Percentiles rank a stretch among this genome's conserved stretches.
These are phyloP conservation scores for Hyphodiscus sp. DNA, from an alignment of 2,329 filamentous ascomycete species.

Conservation along the genomic window DNA sequence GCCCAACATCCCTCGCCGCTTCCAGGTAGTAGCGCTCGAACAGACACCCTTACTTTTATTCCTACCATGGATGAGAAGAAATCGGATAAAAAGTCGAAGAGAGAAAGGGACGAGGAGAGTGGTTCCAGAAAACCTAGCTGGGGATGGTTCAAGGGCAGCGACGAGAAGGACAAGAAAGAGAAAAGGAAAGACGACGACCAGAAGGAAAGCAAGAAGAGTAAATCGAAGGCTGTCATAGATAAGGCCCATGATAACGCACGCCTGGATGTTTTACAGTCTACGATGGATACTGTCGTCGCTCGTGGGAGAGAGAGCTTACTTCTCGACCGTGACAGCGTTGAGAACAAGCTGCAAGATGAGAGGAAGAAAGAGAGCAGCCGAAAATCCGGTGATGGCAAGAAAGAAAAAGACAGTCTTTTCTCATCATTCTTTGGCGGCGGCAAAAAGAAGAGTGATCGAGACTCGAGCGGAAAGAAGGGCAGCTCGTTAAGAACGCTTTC, in stretches of 20 bases:
- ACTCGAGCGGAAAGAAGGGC: constrained; percentile 66
- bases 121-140: constrained; percentile 69
- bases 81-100: constrained; percentile 67
- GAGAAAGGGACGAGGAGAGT: constrained; percentile 59
- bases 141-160: constrained; percentile 75
- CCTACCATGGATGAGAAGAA: constrained; percentile 76
- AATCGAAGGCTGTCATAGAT: constrained; percentile 50
- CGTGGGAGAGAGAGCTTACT: constrained; percentile 77
- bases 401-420: constrained; percentile 90
- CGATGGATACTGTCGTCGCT: constrained; percentile 61
- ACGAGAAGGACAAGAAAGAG: constrained; percentile 68
- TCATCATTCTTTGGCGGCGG: constrained; percentile 86
- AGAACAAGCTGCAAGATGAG: constrained; percentile 70
- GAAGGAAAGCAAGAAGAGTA: constrained; percentile 58
- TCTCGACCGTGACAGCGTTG: constrained; percentile 69
- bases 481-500: constrained; percentile 67
- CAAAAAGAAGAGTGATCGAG: constrained; percentile 79
- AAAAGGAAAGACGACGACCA: constrained; percentile 54
- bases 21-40: constrained; percentile 63
- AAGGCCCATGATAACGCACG: constrained; percentile 71
- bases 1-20: constrained; percentile 60
- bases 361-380: constrained; percentile 73
- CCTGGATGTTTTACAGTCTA: constrained; percentile 79
- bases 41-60: constrained; percentile 74
- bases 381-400: constrained; percentile 70